Base-by-base conservation (phyloP, 179 eudicot species). In the Beta macrorhiza region DNA sequence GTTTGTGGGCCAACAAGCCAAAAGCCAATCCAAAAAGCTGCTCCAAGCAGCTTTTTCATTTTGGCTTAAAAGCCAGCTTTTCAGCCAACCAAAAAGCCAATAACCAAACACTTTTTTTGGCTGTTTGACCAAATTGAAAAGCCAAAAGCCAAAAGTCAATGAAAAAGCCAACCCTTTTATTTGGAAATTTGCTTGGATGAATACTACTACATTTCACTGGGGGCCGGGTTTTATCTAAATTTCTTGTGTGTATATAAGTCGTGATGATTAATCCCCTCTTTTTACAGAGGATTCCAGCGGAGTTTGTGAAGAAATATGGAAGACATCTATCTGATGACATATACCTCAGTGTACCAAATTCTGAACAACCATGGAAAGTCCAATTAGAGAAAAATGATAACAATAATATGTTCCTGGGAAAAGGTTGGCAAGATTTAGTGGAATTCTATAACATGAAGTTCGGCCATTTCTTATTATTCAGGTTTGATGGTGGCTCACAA, bases 321-420 rank as follows among this genome's bases (percentile, higher is more conserved):
- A 55, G 7, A 15, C 45, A 22, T 22, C 5, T 73, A 5, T 22
- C 76, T 12, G 76, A 73, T 22, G 12, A 25, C 16, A 15, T 73
- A 25, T 53, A 0, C n/a, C 57, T 73, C 2, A 52, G 22, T 22
- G 76, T 53, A 14, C 76, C 57, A 15, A 73, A 73, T 25, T 52
- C 62, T 20, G 59, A 73, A 52, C 61, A 73, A 73, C 45, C 76
- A 52, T 73, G 76, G 76, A 73, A 73, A 73, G 76, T 73, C 2
- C 8, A 25, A 53, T 25, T 73, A 15, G 12, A 52, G 76, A 73
- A 53, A 73, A 9, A 7, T 49, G 61, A 25, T 52, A 73, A 25
- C 44, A 73, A 25, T 12, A 42, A 51, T 22, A 25, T 73, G n/a
- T 53, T 55, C 7, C 25, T 53, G 1, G 61, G n/a, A 0, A 22